phyloP scores from a whole-genome alignment of 2,329 filamentous ascomycete genomes.

The Purpureocillium takamizusanense region DNA sequence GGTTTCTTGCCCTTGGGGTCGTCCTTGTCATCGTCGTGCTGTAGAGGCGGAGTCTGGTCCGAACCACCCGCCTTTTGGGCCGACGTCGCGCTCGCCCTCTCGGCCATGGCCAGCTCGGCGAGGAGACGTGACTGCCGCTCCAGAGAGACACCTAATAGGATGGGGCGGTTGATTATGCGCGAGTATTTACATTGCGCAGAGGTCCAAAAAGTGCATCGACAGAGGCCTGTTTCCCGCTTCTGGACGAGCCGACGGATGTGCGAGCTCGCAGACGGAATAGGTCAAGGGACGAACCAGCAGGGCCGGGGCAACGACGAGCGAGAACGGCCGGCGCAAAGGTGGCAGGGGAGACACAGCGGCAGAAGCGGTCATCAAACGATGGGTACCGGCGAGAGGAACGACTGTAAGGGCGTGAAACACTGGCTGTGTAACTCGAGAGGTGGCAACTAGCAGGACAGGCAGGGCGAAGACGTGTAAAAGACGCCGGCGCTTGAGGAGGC shows the following conservation, averaged over 20 bases:
- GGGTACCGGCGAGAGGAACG: constrained; percentile 8
- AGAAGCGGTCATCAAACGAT: constrained; percentile 6
- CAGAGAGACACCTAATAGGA: constrained; percentile 1
- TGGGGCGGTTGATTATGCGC: not conserved
- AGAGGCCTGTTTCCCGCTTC: not conserved
- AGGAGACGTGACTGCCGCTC: not conserved
- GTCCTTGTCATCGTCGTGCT: constrained; percentile 26
- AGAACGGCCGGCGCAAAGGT: not conserved
- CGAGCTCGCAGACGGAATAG: no score
- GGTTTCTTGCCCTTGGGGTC: constrained; percentile 37
- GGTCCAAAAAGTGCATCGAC: constrained; percentile 1
- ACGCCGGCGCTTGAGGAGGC: not conserved
- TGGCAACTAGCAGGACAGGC: constrained; percentile 6
- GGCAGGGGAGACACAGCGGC: not conserved
- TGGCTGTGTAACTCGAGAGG: constrained; percentile 13
- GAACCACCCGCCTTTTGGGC: constrained; percentile 8
- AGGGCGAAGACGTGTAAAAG: constrained; percentile 3
- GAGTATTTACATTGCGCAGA: constrained; percentile 8
- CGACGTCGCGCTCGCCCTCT: constrained; percentile 4
- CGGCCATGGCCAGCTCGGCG: not conserved
- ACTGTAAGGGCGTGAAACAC: constrained; percentile 15
- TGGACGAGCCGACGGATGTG: not conserved
- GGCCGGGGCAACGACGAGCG: not conserved
- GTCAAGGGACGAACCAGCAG: no score
- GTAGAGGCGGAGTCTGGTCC: constrained; percentile 21